These are phyloP conservation scores for Penicillium sp. DNA, from an alignment of 2,329 filamentous ascomycete species.

Conservation along the genomic window DNA sequence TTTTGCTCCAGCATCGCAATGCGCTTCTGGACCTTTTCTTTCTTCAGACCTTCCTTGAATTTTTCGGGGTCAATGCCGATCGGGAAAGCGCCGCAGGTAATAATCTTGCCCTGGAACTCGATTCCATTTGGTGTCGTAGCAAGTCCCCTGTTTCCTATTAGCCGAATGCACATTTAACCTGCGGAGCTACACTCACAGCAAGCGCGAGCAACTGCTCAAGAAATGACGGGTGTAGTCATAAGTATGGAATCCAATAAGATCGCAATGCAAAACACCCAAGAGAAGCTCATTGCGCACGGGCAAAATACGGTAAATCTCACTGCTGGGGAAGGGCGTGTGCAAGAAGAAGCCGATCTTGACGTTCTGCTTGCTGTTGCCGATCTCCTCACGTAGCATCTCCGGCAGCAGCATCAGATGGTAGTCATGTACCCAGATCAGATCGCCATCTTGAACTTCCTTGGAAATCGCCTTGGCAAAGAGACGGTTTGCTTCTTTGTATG, in stretches of 20 bases:
- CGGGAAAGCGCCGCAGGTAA: conserved; percentile 91
- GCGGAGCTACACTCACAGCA: conserved; percentile 57
- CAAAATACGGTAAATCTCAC: conserved; percentile 92
- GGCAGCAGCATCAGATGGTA: conserved; percentile 98
- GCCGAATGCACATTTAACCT: background rate
- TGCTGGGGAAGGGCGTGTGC: conserved; percentile 94
- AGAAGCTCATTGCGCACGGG: conserved; percentile 88
- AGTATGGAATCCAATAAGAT: conserved; percentile 95
- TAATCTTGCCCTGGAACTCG: conserved; percentile 80
- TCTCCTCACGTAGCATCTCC: conserved; percentile 87
- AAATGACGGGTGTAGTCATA: conserved; percentile 99
- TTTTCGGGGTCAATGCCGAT: conserved; percentile 98
- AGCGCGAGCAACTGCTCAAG: conserved; percentile 90
- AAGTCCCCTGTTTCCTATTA: conserved; percentile 35
- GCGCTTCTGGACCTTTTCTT: conserved; percentile 78
- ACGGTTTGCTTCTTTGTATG: conserved; percentile 87
- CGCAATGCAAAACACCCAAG: conserved; percentile 82
- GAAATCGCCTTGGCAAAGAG: conserved; percentile 85
- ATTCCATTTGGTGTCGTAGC: conserved; percentile 86
- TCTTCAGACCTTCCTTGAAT: conserved; percentile 82
- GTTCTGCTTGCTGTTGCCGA: conserved; percentile 75
- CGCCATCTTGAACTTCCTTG: conserved; percentile 83
- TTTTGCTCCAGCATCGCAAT: conserved; percentile 81
- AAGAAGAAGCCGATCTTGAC: conserved; percentile 98
- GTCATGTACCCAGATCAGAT: conserved; percentile 97